A percentile compares a stretch with the other conserved stretches of the same genome.
Evolutionary conservation across 108 stramenopile species (phyloP).

Genomic region (Mediolabrus comicus): DNA sequence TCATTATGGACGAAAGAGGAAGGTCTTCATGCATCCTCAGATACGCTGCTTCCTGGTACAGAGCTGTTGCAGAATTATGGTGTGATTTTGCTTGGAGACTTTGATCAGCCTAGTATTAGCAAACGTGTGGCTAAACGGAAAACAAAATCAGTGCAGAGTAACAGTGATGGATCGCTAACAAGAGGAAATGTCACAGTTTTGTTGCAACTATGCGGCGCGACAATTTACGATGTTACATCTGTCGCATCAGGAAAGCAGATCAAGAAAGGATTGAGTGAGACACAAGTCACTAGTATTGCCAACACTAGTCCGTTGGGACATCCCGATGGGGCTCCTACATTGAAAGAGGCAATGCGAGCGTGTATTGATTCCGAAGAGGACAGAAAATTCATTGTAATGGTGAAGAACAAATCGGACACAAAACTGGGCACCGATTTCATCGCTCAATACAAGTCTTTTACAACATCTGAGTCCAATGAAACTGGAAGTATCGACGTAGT

Average conservation of each 20-base stretch:
- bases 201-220: constrained; percentile 50
- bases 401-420: constrained; percentile 17
- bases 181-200: constrained; percentile 27
- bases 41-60: constrained; percentile 18
- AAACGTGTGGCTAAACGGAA: constrained; percentile 12
- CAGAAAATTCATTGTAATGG: constrained; percentile 11
- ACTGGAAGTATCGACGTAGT: constrained; percentile 15
- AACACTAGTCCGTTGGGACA: constrained; percentile 6
- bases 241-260: constrained; percentile 14
- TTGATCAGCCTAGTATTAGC: constrained; percentile 27
- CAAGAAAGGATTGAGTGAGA: constrained; percentile 9
- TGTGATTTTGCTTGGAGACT: constrained; percentile 42
- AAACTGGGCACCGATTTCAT: constrained; percentile 34
- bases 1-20: constrained; percentile 10
- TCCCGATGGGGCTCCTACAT: neutral
- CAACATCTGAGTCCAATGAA: neutral
- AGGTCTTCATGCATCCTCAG: constrained; percentile 4
- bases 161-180: constrained; percentile 8
- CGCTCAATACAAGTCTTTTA: constrained; percentile 3
- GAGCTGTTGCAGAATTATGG: constrained; percentile 37
- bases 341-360: constrained; percentile 9
- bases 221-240: constrained; percentile 25
- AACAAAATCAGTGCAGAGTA: constrained; percentile 8
- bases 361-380: neutral
- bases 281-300: constrained; percentile 3